These are phyloP conservation scores for Pichia sp. DNA, from an alignment of 1,139 yeast genomes.

Conservation along the genomic window DNA sequence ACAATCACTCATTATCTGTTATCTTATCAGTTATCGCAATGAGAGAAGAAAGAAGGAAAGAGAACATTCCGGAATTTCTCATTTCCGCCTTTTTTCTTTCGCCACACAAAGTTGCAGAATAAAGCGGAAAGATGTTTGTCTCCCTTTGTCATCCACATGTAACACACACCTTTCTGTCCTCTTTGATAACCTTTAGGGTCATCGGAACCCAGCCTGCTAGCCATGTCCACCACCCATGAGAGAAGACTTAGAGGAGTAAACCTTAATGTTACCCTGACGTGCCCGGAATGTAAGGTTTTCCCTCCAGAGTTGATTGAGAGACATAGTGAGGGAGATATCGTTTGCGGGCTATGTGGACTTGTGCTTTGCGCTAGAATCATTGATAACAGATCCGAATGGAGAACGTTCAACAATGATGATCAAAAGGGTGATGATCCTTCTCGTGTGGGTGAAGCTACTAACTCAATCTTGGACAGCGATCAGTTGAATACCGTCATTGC, in stretches of 20 bases:
- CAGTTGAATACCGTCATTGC: constrained; percentile 92
- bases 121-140: no score
- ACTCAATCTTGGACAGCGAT: constrained; percentile 85
- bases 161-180: neutral
- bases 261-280: constrained; percentile 80
- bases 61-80: no score
- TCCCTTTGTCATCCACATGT: no score
- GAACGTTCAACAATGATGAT: constrained; percentile 94
- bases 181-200: no score
- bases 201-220: no score
- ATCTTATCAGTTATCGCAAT: no score
- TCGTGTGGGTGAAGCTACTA: constrained; percentile 99
- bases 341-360: constrained; percentile 93
- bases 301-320: constrained; percentile 96
- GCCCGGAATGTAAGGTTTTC: constrained; percentile 93
- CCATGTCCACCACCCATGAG: constrained; percentile 9
- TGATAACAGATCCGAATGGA: constrained; percentile 97
- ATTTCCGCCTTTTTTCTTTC: no score
- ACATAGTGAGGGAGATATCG: constrained; percentile 96
- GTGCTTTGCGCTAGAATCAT: constrained; percentile 89
- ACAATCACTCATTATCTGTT: no score
- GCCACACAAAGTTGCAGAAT: no score
- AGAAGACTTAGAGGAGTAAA: constrained; percentile 32
- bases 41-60: no score
- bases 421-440: constrained; percentile 98